Percentiles rank a stretch among this genome's conserved stretches.
Conservation (phyloP, 768 basidiomycete species). For the Mrakia blollopis region DNA sequence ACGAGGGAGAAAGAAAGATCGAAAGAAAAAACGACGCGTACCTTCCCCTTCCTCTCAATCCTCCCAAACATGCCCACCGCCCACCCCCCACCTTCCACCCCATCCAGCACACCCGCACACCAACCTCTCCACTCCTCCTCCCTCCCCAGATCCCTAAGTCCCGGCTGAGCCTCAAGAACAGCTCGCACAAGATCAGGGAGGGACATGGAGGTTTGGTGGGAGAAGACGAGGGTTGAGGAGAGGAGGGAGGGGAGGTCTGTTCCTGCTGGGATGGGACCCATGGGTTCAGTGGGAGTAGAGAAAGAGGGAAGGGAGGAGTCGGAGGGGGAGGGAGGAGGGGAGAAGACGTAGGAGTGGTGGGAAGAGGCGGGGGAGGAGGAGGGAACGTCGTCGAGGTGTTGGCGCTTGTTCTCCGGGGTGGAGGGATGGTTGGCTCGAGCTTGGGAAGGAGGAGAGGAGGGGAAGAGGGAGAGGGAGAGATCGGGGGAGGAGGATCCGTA, state of each 20-base stretch:
- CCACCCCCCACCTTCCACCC: not conserved
- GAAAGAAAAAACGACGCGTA: not conserved
- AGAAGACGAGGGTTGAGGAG: constrained; percentile 32
- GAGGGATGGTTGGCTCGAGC: not conserved
- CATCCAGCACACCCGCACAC: constrained; percentile 18
- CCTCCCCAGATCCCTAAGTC: not conserved
- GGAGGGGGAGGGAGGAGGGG: not conserved
- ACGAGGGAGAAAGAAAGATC: not conserved
- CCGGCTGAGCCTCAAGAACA: constrained; percentile 16
- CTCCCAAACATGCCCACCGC: constrained; percentile 29
- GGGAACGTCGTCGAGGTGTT: not conserved
- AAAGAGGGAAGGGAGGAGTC: not conserved
- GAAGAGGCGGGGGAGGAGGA: constrained; percentile 1
- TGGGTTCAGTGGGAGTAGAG: not conserved
- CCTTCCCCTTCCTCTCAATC: constrained; percentile 28
- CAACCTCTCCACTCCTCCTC: constrained; percentile 26
- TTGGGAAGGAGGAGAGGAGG: constrained; percentile 3
- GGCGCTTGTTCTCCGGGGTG: not conserved
- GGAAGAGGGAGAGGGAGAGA: constrained; percentile 2
- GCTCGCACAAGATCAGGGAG: constrained; percentile 19
- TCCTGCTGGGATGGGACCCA: constrained; percentile 9
- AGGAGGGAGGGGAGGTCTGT: constrained; percentile 27
- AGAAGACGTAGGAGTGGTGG: constrained; percentile 4
- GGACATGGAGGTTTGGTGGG: constrained; percentile 24
- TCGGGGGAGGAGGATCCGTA: constrained; percentile 2